phyloP scores from a whole-genome alignment of 768 basidiomycete genomes.

The Saitozyma podzolica region DNA sequence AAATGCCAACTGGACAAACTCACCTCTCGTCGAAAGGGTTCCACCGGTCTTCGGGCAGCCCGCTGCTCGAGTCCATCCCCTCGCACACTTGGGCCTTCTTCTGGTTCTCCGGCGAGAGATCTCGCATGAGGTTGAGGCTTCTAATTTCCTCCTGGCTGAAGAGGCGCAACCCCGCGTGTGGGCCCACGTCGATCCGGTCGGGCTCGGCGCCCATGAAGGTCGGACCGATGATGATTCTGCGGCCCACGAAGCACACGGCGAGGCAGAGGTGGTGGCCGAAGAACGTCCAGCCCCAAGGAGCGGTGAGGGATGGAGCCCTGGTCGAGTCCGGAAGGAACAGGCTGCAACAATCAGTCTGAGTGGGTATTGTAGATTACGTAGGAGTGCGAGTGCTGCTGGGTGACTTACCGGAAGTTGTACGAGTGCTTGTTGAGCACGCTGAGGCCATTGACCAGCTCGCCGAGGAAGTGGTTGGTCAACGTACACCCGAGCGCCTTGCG shows the following conservation, averaged over 20 bases:
- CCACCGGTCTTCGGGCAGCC: constrained; percentile 39
- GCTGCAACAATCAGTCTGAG: neutral
- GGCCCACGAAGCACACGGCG: constrained; percentile 40
- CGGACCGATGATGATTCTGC: constrained; percentile 40
- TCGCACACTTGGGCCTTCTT: constrained; percentile 35
- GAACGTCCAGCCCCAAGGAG: constrained; percentile 42
- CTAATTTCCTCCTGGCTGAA: constrained; percentile 40
- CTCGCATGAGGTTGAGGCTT: constrained; percentile 39
- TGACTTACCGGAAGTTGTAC: constrained; percentile 36
- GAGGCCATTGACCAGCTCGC: constrained; percentile 39
- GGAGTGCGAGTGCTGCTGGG: neutral
- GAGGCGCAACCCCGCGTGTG: constrained; percentile 36
- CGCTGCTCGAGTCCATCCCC: constrained; percentile 24
- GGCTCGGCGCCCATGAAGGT: constrained; percentile 48
- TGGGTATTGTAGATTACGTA: too few species aligned
- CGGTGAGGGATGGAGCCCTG: constrained; percentile 16
- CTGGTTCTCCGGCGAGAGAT: constrained; percentile 29
- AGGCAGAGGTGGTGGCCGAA: constrained; percentile 49
- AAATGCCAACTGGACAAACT: neutral
- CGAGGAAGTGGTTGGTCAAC: constrained; percentile 44
- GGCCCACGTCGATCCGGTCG: constrained; percentile 41
- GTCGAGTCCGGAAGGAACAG: constrained; percentile 18
- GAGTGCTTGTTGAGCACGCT: constrained; percentile 40
- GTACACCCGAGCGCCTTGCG: constrained; percentile 38
- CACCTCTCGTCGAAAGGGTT: constrained; percentile 43